phyloP scores from a whole-genome alignment of 2,329 filamentous ascomycete genomes.

The Drechslerella dactyloides region DNA sequence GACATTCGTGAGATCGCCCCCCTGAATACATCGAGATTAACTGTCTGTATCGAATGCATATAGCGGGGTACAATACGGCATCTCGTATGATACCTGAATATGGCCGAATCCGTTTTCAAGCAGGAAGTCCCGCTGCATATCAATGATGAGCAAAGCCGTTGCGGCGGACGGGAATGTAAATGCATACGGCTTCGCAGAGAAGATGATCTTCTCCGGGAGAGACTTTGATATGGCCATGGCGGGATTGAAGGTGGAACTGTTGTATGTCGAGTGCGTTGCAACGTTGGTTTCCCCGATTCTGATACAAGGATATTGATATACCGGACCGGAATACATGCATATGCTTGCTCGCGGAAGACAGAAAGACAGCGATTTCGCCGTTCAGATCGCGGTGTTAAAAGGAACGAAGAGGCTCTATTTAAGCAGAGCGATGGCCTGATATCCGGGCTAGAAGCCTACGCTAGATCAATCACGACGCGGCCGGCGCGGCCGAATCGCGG shows the following conservation, averaged over 20 bases:
- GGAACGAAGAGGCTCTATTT: slow-evolving; percentile 27
- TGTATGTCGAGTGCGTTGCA: not conserved
- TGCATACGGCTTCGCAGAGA: slow-evolving; percentile 60
- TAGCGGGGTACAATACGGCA: slow-evolving; percentile 57
- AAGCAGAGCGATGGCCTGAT: slow-evolving; percentile 38
- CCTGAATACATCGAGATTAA: slow-evolving; percentile 52
- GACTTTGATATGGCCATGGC: slow-evolving; percentile 46
- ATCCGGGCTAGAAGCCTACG: slow-evolving; percentile 12
- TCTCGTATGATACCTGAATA: slow-evolving; percentile 62
- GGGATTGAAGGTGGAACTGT: slow-evolving; percentile 14
- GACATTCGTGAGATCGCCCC: slow-evolving; percentile 48
- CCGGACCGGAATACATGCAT: no score
- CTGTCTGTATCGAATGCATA: slow-evolving; percentile 57
- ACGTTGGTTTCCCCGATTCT: no score
- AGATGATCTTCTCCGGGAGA: slow-evolving; percentile 39
- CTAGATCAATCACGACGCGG: slow-evolving; percentile 18
- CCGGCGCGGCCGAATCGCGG: not conserved
- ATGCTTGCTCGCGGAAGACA: no score
- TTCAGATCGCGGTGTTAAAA: slow-evolving; percentile 6
- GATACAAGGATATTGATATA: slow-evolving; percentile 1
- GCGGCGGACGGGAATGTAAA: slow-evolving; percentile 61
- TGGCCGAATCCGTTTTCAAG: slow-evolving; percentile 63
- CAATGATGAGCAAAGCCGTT: slow-evolving; percentile 63
- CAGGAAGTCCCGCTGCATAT: slow-evolving; percentile 64
- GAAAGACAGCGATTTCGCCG: no score